A percentile compares a stretch with the other conserved stretches of the same genome.
Conservation (phyloP, 2,329 filamentous ascomycete genomes). For the Intubia oerlemansii region DNA sequence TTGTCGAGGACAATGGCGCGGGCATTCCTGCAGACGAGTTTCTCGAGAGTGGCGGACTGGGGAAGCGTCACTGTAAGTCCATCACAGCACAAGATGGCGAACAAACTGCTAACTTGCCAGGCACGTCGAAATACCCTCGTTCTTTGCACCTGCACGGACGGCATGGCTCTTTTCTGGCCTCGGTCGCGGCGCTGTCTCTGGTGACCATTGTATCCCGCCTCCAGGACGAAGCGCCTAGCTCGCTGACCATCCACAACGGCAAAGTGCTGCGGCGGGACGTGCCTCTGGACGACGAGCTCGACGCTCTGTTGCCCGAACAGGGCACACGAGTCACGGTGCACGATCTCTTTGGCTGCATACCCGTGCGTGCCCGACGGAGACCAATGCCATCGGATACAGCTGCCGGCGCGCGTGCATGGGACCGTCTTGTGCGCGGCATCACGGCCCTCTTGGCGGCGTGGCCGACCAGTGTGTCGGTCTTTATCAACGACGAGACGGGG, state of each 20-base stretch:
- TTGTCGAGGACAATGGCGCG: conserved; percentile 63
- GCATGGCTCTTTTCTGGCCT: conserved; percentile 56
- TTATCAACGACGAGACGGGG: conserved; percentile 27
- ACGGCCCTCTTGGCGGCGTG: conserved; percentile 52
- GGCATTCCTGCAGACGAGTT: conserved; percentile 65
- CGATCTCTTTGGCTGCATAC: conserved; percentile 76
- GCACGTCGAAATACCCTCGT: conserved; percentile 51
- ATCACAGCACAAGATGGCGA: background rate
- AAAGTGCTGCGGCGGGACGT: conserved; percentile 39
- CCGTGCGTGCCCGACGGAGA: conserved; percentile 71
- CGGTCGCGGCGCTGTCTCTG: conserved; percentile 54
- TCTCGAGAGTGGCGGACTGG: conserved; percentile 43
- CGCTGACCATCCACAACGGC: conserved; percentile 49
- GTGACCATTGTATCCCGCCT: conserved; percentile 58
- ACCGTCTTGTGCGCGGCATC: conserved; percentile 33
- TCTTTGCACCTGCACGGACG: conserved; percentile 34
- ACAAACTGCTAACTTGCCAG: conserved; percentile 19
- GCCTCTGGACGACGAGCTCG: conserved; percentile 34
- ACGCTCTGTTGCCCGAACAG: conserved; percentile 31
- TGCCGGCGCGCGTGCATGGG: conserved; percentile 36
- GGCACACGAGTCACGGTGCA: conserved; percentile 60
- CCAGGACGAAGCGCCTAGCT: conserved; percentile 36
- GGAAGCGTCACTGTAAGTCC: conserved; percentile 46
- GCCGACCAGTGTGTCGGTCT: conserved; percentile 32
- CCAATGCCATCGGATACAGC: conserved; percentile 19